These are phyloP conservation scores for Saussurea involucrata DNA, from an alignment of 129 eudicot genomes.

Conservation along the genomic window DNA sequence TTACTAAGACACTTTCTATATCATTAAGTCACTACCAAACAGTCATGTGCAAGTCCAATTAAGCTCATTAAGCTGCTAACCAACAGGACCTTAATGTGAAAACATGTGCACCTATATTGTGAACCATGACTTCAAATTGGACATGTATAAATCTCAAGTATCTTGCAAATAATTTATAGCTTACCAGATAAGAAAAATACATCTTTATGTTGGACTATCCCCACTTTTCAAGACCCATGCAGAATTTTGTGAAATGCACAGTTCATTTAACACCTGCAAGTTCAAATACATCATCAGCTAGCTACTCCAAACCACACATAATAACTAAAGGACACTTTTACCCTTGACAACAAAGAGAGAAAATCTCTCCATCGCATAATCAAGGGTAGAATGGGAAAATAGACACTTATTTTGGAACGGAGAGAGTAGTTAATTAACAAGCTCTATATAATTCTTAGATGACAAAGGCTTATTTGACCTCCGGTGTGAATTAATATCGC, in stretches of 20 bases:
- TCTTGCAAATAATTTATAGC: not conserved
- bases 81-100: not conserved
- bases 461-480: not conserved
- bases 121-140: not conserved
- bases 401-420: too few relatives aligned
- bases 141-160: not conserved
- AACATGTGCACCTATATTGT: not conserved
- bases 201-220: slow-evolving; percentile 40
- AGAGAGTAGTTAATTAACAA: too few relatives aligned
- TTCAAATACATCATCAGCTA: slow-evolving; percentile 8
- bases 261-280: slow-evolving; percentile 59
- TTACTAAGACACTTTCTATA: too few relatives aligned
- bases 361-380: too few relatives aligned
- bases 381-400: too few relatives aligned
- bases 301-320: not conserved
- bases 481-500: not conserved
- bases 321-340: too few relatives aligned
- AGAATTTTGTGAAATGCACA: slow-evolving; percentile 49
- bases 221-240: slow-evolving; percentile 63
- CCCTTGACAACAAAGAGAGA: too few relatives aligned
- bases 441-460: not conserved
- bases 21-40: too few relatives aligned
- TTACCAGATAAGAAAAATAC: not conserved
- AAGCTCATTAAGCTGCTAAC: not conserved
- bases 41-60: too few relatives aligned